Base-by-base conservation (phyloP, 2,329 filamentous ascomycete species). In the Mycogone perniciosa region DNA sequence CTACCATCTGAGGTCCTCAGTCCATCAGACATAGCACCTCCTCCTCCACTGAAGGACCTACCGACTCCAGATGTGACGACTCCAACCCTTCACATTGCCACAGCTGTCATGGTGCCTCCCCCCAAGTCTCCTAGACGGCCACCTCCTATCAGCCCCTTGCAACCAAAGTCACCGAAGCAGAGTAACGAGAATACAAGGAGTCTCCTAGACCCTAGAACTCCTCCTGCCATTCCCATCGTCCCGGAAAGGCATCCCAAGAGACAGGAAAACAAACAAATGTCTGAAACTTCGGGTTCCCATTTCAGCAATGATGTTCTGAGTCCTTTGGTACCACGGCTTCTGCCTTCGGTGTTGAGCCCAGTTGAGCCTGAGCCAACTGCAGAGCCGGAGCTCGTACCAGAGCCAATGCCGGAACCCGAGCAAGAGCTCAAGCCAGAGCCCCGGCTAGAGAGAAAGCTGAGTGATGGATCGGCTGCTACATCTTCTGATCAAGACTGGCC, bases 81-180 rank as follows among this genome's bases (percentile, higher is more conserved):
- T 13, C 38, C 48, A 29, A 43, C 37, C 20, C 48, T 47, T 26
- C 48, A 42, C 34, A n/a, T 31, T 31, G 43, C 38, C 9, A 26
- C 48, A 10, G 31, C 35, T 6, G 37, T 26, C 9, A 11, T 46
- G 30, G 26, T 33, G 6, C 50, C 50, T 9, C 50, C 50, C 6
- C 38, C 52, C 5, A 54, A 44, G n/a, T 54, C 54, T 9, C 26
- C 37, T 10, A 56, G 34, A 20, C 34, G 46, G 20, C 38, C 40
- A 29, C 39, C 41, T 38, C 46, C 44, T 3, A 40, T 40, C 11
- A 43, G 35, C 27, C 31, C 48, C n/a, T 42, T 51, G 11, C 48
- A 47, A 38, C 8, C 37, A 46, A 43, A 35, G n/a, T 20, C 35
- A 7, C 40, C 40, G n/a, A 43, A 48, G 10, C 35, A 43, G 5